Conservation (phyloP, 257 asterid species). For the Ocimum tenuiflorum region DNA sequence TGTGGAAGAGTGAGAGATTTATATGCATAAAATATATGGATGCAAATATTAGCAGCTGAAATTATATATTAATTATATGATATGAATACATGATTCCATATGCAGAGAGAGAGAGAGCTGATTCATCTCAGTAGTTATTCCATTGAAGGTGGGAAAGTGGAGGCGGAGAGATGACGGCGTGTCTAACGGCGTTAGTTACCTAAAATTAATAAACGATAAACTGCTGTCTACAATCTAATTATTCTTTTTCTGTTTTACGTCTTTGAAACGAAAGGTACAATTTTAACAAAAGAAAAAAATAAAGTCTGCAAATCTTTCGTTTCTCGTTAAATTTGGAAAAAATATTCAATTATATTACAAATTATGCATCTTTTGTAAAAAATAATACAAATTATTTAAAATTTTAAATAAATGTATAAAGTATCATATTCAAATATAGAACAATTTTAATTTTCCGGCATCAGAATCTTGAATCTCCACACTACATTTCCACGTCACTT, state of each 20-base stretch:
- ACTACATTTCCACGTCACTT: too few relatives aligned
- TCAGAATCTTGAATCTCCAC: too few relatives aligned
- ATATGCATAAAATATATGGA: not conserved
- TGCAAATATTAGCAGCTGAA: not conserved
- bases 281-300: too few relatives aligned
- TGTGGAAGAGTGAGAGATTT: constrained; percentile 9
- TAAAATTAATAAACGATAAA: not conserved
- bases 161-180: constrained; percentile 27
- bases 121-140: constrained; percentile 14
- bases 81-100: constrained; percentile 6
- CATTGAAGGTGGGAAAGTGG: not conserved
- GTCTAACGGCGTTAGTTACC: constrained; percentile 27
- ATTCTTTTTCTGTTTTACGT: not conserved
- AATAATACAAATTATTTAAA: too few relatives aligned
- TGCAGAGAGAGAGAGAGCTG: constrained; percentile 28
- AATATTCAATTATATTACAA: too few relatives aligned
- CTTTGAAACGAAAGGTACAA: not conserved
- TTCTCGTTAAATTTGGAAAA: too few relatives aligned
- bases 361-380: too few relatives aligned
- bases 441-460: too few relatives aligned
- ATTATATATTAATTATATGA: not conserved
- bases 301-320: too few relatives aligned
- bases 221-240: not conserved
- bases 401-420: too few relatives aligned
- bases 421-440: too few relatives aligned